These are phyloP conservation scores for Gypsophila paniculata DNA, from an alignment of 179 eudicot species.

Conservation along the genomic window DNA sequence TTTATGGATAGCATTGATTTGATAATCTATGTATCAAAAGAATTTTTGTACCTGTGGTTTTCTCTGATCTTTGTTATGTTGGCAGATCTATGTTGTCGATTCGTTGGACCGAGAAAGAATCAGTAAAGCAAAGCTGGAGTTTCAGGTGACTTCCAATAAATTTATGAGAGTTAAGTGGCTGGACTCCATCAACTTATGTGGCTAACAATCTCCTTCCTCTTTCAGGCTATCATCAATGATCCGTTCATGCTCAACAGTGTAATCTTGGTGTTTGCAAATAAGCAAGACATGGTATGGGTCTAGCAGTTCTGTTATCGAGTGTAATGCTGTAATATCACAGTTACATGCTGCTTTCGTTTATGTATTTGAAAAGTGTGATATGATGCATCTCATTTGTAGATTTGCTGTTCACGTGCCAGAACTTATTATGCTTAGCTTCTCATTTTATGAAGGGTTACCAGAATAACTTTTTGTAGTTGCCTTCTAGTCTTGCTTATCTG, in stretches of 20 bases:
- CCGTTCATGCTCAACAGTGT: constrained; percentile 97
- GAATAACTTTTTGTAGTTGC: background rate
- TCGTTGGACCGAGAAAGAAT: constrained; percentile 95
- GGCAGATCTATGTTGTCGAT: constrained; percentile 97
- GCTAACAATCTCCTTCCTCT: constrained; percentile 28
- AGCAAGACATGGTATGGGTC: constrained; percentile 87
- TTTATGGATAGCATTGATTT: background rate
- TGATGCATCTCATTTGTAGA: background rate
- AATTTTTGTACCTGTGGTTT: background rate
- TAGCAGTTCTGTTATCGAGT: background rate
- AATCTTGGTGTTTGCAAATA: constrained; percentile 96
- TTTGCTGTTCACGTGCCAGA: background rate
- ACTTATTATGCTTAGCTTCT: background rate
- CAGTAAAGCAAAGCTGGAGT: constrained; percentile 80
- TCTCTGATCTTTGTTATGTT: constrained; percentile 10
- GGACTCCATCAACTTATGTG: constrained; percentile 15
- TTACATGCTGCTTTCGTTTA: background rate
- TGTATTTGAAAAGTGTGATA: background rate
- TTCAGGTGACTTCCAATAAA: constrained; percentile 54
- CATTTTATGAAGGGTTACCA: background rate
- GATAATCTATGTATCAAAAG: background rate
- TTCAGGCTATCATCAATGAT: constrained; percentile 87
- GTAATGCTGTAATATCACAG: background rate
- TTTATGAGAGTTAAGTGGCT: constrained; percentile 9
- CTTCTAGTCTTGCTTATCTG: background rate